A percentile compares a stretch with the other conserved stretches of the same genome.
Evolutionary conservation across 306 rosid genomes (phyloP).

Genomic region (Mimosa pudica): DNA sequence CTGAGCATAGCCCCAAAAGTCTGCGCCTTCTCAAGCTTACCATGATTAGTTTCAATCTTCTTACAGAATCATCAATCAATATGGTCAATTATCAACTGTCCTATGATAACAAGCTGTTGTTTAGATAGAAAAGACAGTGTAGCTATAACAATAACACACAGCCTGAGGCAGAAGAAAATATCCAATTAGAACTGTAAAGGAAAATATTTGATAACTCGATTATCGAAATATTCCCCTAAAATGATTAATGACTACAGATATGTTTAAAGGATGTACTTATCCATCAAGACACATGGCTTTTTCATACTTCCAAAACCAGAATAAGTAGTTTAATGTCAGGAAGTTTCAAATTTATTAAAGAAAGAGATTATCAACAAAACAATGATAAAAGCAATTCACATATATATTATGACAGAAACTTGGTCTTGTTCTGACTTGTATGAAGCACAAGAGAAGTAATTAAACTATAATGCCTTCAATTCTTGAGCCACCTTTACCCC

Average conservation of each 20-base stretch:
- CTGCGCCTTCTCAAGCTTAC: conserved; percentile 98
- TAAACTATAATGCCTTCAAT: conserved; percentile 12
- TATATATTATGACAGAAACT: not conserved
- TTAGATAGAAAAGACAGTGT: conserved; percentile 26
- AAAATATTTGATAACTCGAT: conserved; percentile 10
- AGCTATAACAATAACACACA: conserved; percentile 23
- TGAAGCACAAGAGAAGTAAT: conserved; percentile 20
- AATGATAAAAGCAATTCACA: conserved; percentile 33
- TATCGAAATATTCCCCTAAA: conserved; percentile 15
- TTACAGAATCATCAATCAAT: conserved; percentile 38
- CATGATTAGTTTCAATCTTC: conserved; percentile 50
- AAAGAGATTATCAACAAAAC: conserved; percentile 27
- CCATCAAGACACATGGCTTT: conserved; percentile 7
- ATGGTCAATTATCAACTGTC: conserved; percentile 22
- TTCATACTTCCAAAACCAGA: conserved; percentile 22
- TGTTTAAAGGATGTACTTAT: conserved; percentile 20
- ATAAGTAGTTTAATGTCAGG: conserved; percentile 27
- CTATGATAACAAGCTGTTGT: conserved; percentile 31
- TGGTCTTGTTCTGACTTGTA: conserved; percentile 26
- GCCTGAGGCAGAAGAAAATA: conserved; percentile 16
- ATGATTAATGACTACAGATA: conserved; percentile 25
- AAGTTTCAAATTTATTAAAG: conserved; percentile 11
- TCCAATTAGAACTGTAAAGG: conserved; percentile 21
- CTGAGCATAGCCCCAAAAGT: conserved; percentile 85
- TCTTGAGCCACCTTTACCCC: conserved; percentile 29